Base-by-base conservation (phyloP, 2,329 filamentous ascomycete genomes). In the Phialocephala sp. region DNA sequence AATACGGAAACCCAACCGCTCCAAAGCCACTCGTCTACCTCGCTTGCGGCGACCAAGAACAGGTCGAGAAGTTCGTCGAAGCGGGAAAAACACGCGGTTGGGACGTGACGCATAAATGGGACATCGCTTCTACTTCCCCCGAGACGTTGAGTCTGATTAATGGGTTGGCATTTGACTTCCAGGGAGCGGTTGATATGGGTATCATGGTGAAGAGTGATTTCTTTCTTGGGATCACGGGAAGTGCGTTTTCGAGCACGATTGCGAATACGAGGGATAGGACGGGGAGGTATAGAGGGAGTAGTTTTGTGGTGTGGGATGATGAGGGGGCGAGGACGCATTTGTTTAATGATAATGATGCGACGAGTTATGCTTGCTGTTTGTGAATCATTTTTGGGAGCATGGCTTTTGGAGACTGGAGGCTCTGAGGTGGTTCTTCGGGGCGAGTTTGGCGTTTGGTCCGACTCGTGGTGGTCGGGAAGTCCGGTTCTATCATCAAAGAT, bases 91-190 rank as follows among this genome's bases (percentile, higher is more conserved):
- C 59, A 32, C 71, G 76, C 39, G 77, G 77, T 6, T 79, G 77
- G 77, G 70, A 73, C 2, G 76, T 77, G 2, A 77, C 73, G 6
- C 73, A 78, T 65, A 79, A 79, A 62, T 79, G 75, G 71, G 66
- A 62, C 5, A 64, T 79, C 2, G 73, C 72, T 18, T 32, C 36
- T 3, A 39, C 36, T 2, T 27, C 55, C 8, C 22, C 24, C 15
- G 63, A 61, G 24, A 61, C 43, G 20, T 4, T 61, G 50, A 59
- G 63, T 1, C 66, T 63, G 27, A 76, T 78, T 50, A 65, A 75
- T 60, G 69, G 61, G 27, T 60, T 77, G 18, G 64, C 75, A 8
- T 78, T 77, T 66, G 77, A 78, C 69, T 78, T 78, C 63, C 74
- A 77, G 66, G 76, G 76, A 20, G 75, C 73, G 58, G 68, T 78